phyloP scores from a whole-genome alignment of 1,139 yeast species.

The Kodamaea derodonti region DNA sequence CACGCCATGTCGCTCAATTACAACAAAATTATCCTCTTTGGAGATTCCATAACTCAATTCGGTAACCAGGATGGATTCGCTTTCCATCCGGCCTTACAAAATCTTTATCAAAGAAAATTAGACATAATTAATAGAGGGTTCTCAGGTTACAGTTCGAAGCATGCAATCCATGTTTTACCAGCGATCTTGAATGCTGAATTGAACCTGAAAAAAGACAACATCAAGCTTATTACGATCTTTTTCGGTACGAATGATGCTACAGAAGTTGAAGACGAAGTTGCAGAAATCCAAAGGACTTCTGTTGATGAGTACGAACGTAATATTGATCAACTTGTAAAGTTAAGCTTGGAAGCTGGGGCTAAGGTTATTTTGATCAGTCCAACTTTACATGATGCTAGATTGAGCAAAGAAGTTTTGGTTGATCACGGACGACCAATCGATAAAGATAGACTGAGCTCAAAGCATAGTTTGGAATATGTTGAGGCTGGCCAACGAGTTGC shows the following conservation, averaged over 20 bases:
- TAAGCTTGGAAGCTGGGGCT: conserved; percentile 37
- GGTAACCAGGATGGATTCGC: conserved; percentile 42
- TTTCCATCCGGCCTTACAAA: conserved; percentile 49
- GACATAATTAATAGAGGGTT: conserved; percentile 61
- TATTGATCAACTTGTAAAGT: conserved; percentile 34
- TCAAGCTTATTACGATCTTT: conserved; percentile 51
- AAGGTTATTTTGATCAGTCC: conserved; percentile 61
- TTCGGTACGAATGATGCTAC: conserved; percentile 77
- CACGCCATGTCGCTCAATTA: conserved; percentile 12
- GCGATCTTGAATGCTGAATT: conserved; percentile 43
- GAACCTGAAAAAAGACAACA: conserved; percentile 20
- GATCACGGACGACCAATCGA: conserved; percentile 7
- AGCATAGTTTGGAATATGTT: conserved; percentile 43
- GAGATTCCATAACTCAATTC: conserved; percentile 67
- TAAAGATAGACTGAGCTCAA: conserved; percentile 16
- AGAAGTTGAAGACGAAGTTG: conserved; percentile 15
- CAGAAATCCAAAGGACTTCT: conserved; percentile 51
- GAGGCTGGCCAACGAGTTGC: conserved; percentile 49
- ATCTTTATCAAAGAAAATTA: conserved; percentile 46
- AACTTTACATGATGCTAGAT: conserved; percentile 46
- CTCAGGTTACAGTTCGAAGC: conserved; percentile 58
- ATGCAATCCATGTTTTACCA: conserved; percentile 46
- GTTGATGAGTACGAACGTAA: conserved; percentile 47
- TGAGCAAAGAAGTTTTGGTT: not conserved
- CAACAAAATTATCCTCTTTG: conserved; percentile 55